Percentiles rank a stretch among this genome's conserved stretches.
Evolutionary conservation across 768 basidiomycete genomes (phyloP).

Genomic region (Leccinum olivaceopallidum): DNA sequence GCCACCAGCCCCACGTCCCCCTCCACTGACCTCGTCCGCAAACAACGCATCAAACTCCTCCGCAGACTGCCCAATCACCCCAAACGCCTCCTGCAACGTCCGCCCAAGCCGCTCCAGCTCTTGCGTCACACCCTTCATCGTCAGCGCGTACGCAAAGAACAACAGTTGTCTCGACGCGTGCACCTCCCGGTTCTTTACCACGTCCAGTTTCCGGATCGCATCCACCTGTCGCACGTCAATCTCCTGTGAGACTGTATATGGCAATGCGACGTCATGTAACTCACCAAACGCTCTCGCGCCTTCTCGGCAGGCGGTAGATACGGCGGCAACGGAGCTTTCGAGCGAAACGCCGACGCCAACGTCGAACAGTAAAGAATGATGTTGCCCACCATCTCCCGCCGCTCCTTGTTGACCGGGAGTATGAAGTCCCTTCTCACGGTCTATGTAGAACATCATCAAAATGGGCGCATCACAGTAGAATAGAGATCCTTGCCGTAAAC

Average conservation of each 20-base stretch:
- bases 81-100: constrained; percentile 87
- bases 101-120: constrained; percentile 83
- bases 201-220: constrained; percentile 81
- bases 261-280: constrained; percentile 18
- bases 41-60: constrained; percentile 87
- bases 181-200: constrained; percentile 82
- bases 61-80: constrained; percentile 81
- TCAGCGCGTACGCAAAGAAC: constrained; percentile 91
- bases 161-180: constrained; percentile 83
- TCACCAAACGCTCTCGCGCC: constrained; percentile 74
- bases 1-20: not conserved
- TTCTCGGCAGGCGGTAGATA: constrained; percentile 93
- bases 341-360: constrained; percentile 73
- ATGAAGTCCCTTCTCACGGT: constrained; percentile 86
- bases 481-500: constrained; percentile 59
- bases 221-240: constrained; percentile 52
- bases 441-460: constrained; percentile 36
- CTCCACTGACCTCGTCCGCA: constrained; percentile 14
- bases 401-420: constrained; percentile 82
- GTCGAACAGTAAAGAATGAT: constrained; percentile 88
- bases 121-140: constrained; percentile 91
- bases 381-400: constrained; percentile 94
- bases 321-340: constrained; percentile 93
- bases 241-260: not conserved
- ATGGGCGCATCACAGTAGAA: not conserved